Conservation (phyloP, 2,329 filamentous ascomycete species). For the Calcarisporium arbuscula region DNA sequence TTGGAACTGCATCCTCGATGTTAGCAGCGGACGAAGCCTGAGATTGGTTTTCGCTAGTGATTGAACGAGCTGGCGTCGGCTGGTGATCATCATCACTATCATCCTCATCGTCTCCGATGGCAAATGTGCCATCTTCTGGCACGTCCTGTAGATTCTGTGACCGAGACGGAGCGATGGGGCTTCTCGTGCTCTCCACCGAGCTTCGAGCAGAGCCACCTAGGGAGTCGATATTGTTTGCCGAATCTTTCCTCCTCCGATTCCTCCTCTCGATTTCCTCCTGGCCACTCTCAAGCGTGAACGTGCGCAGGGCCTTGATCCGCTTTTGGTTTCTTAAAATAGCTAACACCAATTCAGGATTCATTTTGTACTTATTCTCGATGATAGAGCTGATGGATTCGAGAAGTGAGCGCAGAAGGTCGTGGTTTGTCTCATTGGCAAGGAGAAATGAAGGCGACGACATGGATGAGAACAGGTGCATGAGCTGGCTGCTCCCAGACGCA, state of each 20-base stretch:
- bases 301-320: conserved; percentile 75
- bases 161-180: conserved; percentile 36
- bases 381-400: conserved; percentile 87
- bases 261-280: conserved; percentile 85
- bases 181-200: conserved; percentile 63
- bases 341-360: conserved; percentile 77
- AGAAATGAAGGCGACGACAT: conserved; percentile 94
- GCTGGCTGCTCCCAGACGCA: conserved; percentile 66
- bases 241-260: conserved; percentile 63
- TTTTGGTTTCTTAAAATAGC: conserved; percentile 73
- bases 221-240: conserved; percentile 41
- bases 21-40: conserved; percentile 62
- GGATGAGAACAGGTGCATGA: conserved; percentile 81
- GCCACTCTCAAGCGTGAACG: conserved; percentile 86
- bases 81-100: conserved; percentile 45
- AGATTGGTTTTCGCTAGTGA: conserved; percentile 55
- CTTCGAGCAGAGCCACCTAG: conserved; percentile 44
- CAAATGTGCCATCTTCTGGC: conserved; percentile 69
- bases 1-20: conserved; percentile 71
- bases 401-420: conserved; percentile 70
- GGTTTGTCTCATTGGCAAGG: conserved; percentile 86
- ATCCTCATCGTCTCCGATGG: conserved; percentile 86
- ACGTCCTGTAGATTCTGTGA: conserved; percentile 24
- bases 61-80: conserved; percentile 55
- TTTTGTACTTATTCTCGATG: conserved; percentile 78